phyloP scores from a whole-genome alignment of 176 grass and related monocot species.

The Alopecurus myosuroides region DNA sequence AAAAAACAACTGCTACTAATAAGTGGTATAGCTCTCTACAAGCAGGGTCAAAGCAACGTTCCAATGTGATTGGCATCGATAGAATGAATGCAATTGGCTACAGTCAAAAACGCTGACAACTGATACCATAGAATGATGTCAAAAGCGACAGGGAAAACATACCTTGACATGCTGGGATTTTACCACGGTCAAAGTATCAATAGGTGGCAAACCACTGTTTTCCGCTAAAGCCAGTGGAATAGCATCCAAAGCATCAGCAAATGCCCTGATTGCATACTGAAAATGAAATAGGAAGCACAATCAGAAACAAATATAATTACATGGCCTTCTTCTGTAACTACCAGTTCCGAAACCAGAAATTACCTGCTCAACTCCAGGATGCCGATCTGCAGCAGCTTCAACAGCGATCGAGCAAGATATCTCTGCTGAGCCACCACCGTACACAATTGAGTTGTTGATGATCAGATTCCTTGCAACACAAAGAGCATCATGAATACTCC shows the following conservation, averaged over 20 bases:
- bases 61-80: background rate
- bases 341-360: background rate
- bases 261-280: constrained; percentile 97
- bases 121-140: background rate
- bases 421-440: constrained; percentile 85
- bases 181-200: constrained; percentile 86
- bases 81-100: background rate
- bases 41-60: background rate
- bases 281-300: constrained; percentile 9
- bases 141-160: constrained; percentile 1
- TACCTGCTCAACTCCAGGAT: constrained; percentile 96
- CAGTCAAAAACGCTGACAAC: background rate
- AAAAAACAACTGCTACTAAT: background rate
- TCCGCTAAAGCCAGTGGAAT: constrained; percentile 89
- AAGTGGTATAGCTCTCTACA: background rate
- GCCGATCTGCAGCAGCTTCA: constrained; percentile 75
- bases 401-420: constrained; percentile 91
- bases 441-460: constrained; percentile 85
- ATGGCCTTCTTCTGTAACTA: background rate
- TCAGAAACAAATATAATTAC: background rate
- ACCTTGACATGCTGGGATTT: constrained; percentile 99
- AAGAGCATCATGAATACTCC: constrained; percentile 88
- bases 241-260: constrained; percentile 87
- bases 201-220: constrained; percentile 88
- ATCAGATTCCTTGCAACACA: constrained; percentile 98